Base-by-base conservation (phyloP, 2,329 filamentous ascomycete species). In the Emericellopsis atlantica region DNA sequence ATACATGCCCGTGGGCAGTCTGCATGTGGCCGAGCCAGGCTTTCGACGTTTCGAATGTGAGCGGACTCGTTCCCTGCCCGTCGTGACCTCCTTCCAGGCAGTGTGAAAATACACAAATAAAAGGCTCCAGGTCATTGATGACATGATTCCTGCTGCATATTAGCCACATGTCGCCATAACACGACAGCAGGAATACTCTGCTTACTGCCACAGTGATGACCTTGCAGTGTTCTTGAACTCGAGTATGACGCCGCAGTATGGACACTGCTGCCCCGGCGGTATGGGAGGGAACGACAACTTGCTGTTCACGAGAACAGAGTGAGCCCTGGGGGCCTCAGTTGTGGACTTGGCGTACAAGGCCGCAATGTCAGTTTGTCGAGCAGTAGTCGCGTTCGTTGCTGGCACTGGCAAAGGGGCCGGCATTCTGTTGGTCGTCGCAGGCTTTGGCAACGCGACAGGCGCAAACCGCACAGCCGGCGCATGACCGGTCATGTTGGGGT, bases 1-100 rank as follows among this genome's bases (percentile, higher is more conserved):
- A 54, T 44, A 36, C 42, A 47, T 54, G 42, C 39, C 51, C 51
- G 43, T 54, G 52, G 42, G 52, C 48, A 37, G 38, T 54, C 45
- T 53, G 47, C 47, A 50, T 48, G 42, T 49, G 47, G 44, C 43
- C 46, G 14, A 43, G 12, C 48, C 48, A 50, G 24, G 47, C 44
- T 39, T 43, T 46, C 24, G 47, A 50, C 31, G 47, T 48, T 40
- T 49, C 48, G 39, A 50, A 48, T 41, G 48, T 50, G 10, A 33
- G 24, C 42, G 41, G 39, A 44, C 40, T 38, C 16, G 42, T 33
- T 5, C 32, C 32, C 7, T 32, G 36, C 40, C 14, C 32, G 32
- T 42, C 15, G 39, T 43, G 37, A 37, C 36, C 26, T 41, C 7
- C 32, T 23, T 43, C 42, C 33, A 43, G 24, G 33, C 46, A 41